Conservation (phyloP, 768 basidiomycete species). For the Nidula microcarpa region DNA sequence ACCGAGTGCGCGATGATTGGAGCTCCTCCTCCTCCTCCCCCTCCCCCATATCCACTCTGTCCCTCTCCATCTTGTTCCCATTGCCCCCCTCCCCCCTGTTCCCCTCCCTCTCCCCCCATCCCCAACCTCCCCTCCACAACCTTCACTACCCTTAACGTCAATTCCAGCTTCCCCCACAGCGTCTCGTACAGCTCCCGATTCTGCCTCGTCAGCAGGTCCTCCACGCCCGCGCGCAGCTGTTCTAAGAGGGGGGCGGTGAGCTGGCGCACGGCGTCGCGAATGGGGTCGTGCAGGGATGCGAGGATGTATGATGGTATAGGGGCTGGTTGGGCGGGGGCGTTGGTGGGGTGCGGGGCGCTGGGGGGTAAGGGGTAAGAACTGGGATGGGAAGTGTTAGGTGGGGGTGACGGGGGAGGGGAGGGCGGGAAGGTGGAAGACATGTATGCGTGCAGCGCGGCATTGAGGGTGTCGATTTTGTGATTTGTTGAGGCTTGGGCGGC, state of each 20-base stretch:
- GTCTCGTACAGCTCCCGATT: conserved; percentile 12
- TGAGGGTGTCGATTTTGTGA: not conserved
- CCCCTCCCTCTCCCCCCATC: too few relatives aligned
- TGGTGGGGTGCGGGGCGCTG: too few relatives aligned
- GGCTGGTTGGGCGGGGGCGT: not conserved
- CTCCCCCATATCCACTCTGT: too few relatives aligned
- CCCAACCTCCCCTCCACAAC: not conserved
- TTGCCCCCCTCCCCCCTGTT: too few relatives aligned
- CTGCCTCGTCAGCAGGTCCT: conserved; percentile 12
- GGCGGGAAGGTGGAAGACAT: not conserved
- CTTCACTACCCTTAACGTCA: conserved; percentile 11
- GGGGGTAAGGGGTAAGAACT: too few relatives aligned
- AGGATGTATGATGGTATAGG: conserved; percentile 8
- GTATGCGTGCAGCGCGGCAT: not conserved
- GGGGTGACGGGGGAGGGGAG: not conserved
- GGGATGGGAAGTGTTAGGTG: not conserved
- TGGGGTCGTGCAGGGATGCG: conserved; percentile 10
- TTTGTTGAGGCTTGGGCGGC: not conserved
- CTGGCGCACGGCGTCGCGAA: conserved; percentile 8
- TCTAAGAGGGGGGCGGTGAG: conserved; percentile 11
- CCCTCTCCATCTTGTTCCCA: too few relatives aligned
- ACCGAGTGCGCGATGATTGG: too few relatives aligned
- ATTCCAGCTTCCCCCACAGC: conserved; percentile 12
- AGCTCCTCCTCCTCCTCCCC: too few relatives aligned
- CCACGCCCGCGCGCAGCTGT: conserved; percentile 9